phyloP scores from a whole-genome alignment of 2,329 filamentous ascomycete species.

The Scleromitrula shiraiana region DNA sequence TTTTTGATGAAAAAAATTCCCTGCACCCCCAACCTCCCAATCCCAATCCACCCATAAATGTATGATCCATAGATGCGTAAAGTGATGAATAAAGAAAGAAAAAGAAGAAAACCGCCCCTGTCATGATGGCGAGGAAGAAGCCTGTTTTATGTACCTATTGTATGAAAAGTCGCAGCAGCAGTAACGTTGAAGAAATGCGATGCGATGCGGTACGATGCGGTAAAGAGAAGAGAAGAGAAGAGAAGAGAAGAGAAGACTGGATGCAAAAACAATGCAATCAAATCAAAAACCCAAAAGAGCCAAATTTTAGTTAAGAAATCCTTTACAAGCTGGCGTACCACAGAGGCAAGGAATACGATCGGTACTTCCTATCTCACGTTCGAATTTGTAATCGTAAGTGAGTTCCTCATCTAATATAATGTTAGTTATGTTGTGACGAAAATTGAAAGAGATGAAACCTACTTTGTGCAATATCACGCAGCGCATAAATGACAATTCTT shows the following conservation, averaged over 20 bases:
- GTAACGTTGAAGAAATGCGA: too few relatives aligned
- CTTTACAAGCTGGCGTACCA: conserved; percentile 92
- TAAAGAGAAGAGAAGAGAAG: too few relatives aligned
- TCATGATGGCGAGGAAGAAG: too few relatives aligned
- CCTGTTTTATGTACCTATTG: too few relatives aligned
- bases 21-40: conserved; percentile 8
- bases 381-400: conserved; percentile 99
- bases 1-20: too few relatives aligned
- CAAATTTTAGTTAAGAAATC: conserved; percentile 78
- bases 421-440: conserved; percentile 15
- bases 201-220: too few relatives aligned
- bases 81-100: too few relatives aligned
- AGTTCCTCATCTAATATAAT: conserved; percentile 76
- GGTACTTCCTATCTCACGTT: conserved; percentile 87
- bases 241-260: conserved; percentile 1
- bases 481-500: conserved; percentile 96
- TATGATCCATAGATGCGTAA: too few relatives aligned
- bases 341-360: conserved; percentile 97
- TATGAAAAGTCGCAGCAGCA: too few relatives aligned
- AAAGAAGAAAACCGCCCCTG: too few relatives aligned
- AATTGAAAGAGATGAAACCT: conserved; percentile 37
- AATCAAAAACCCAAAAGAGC: conserved; percentile 5
- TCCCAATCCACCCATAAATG: too few relatives aligned
- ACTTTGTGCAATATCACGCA: conserved; percentile 93
- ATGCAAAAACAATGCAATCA: conserved; percentile 2